Conservation (phyloP, 371 early-diverging fungal genomes). For the Mortierella sp. region DNA sequence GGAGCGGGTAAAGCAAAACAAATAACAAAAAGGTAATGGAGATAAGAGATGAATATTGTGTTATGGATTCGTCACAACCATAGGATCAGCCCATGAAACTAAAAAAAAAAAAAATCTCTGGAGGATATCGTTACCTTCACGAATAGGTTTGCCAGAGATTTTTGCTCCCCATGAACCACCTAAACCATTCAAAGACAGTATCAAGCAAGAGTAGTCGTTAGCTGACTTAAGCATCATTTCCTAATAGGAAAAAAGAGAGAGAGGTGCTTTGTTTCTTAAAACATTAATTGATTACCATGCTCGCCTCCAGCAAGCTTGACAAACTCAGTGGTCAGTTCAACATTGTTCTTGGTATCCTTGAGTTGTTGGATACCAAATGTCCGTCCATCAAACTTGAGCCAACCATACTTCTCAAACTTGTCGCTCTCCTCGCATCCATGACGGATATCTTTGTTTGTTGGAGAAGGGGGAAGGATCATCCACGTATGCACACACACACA, state of each 20-base stretch:
- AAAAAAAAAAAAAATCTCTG: too few relatives aligned
- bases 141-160: conserved; percentile 74
- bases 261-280: not conserved
- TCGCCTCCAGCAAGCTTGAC: conserved; percentile 75
- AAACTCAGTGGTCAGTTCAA: conserved; percentile 83
- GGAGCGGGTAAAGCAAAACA: too few relatives aligned
- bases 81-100: too few relatives aligned
- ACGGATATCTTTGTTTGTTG: conserved; percentile 67
- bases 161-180: conserved; percentile 92
- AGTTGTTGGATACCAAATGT: conserved; percentile 82
- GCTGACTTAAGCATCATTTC: too few relatives aligned
- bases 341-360: conserved; percentile 74
- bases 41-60: too few relatives aligned
- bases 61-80: too few relatives aligned
- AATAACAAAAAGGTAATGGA: too few relatives aligned
- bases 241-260: not conserved
- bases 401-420: conserved; percentile 84
- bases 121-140: conserved; percentile 26
- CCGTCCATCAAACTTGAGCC: conserved; percentile 88
- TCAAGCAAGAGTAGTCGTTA: not conserved
- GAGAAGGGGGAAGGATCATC: too few relatives aligned
- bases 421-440: conserved; percentile 92
- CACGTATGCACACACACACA: too few relatives aligned
- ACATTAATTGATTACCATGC: conserved; percentile 53
- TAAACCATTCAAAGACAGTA: conserved; percentile 22